These are phyloP conservation scores for Venturia aucupariae DNA, from an alignment of 2,329 filamentous ascomycete genomes.

Conservation along the genomic window DNA sequence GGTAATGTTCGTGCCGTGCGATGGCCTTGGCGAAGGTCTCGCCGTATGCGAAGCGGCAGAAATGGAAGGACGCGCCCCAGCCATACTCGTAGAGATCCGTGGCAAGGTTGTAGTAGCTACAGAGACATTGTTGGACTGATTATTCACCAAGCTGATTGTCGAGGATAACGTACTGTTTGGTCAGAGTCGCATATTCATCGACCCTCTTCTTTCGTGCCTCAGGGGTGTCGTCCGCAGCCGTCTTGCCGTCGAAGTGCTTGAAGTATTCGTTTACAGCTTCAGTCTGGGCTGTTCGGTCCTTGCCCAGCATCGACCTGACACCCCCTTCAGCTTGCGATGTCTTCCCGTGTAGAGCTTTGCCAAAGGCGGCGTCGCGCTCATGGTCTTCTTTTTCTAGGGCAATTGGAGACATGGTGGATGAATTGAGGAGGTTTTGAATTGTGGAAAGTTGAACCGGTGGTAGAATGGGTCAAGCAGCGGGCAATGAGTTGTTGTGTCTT, in stretches of 20 bases:
- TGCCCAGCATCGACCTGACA: conserved; percentile 74
- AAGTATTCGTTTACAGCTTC: conserved; percentile 86
- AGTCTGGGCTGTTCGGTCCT: conserved; percentile 69
- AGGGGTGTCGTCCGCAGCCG: conserved; percentile 67
- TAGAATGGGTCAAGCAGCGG: not conserved
- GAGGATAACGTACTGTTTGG: conserved; percentile 64
- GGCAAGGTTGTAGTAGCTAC: conserved; percentile 90
- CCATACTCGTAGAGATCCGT: conserved; percentile 95
- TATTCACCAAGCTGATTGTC: conserved; percentile 20
- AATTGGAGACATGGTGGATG: conserved; percentile 14
- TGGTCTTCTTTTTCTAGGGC: conserved; percentile 74
- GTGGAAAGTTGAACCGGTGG: not conserved
- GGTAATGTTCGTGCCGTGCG: conserved; percentile 94
- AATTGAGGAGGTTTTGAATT: not conserved
- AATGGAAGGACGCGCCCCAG: conserved; percentile 95
- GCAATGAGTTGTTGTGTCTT: not conserved
- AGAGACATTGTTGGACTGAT: conserved; percentile 22
- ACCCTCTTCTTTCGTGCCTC: conserved; percentile 72
- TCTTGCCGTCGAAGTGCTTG: conserved; percentile 91
- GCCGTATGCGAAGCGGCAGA: conserved; percentile 82
- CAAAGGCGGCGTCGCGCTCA: conserved; percentile 79
- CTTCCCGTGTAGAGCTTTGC: conserved; percentile 73
- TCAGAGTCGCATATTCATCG: conserved; percentile 86
- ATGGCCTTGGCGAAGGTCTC: conserved; percentile 88
- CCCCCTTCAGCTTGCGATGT: conserved; percentile 63